These are phyloP conservation scores for Pseudonitzschia delicatissima DNA, from an alignment of 108 stramenopile species.

Conservation along the genomic window DNA sequence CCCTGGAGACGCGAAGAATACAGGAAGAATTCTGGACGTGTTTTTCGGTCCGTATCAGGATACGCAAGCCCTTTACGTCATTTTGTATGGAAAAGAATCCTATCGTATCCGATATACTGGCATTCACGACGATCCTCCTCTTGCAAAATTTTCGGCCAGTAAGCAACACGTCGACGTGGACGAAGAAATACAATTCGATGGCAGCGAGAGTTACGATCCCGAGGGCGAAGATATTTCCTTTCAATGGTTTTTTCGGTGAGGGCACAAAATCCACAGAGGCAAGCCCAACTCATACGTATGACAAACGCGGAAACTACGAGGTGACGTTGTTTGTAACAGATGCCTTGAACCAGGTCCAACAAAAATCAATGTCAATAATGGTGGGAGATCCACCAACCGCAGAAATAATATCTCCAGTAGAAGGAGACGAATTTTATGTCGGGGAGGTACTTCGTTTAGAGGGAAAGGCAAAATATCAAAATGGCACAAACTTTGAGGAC, in stretches of 20 bases:
- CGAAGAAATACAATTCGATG: conserved; percentile 26
- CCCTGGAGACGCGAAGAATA: conserved; percentile 7
- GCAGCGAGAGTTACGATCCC: conserved; percentile 25
- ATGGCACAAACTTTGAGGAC: conserved; percentile 15
- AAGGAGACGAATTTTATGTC: conserved; percentile 23
- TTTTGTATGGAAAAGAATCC: not conserved
- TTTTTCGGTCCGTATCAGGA: conserved; percentile 14
- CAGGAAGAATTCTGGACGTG: conserved; percentile 6
- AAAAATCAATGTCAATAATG: conserved; percentile 3
- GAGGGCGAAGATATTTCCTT: conserved; percentile 27
- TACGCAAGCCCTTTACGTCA: conserved; percentile 5
- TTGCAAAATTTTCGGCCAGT: not conserved
- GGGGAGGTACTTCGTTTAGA: conserved; percentile 23
- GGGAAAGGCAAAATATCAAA: conserved; percentile 12
- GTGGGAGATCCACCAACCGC: conserved; percentile 13
- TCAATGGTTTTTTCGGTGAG: conserved; percentile 33
- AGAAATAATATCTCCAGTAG: conserved; percentile 3
- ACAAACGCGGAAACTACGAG: conserved; percentile 7
- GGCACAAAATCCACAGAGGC: conserved; percentile 5
- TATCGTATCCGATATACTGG: conserved; percentile 11
- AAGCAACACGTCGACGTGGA: conserved; percentile 1
- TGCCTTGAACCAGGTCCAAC: not conserved
- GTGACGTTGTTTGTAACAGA: conserved; percentile 25
- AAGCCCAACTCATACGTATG: conserved; percentile 10
- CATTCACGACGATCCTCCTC: conserved; percentile 4